Evolutionary conservation across 768 basidiomycete species (phyloP).

Genomic region (Fistulinella prunicolor): DNA sequence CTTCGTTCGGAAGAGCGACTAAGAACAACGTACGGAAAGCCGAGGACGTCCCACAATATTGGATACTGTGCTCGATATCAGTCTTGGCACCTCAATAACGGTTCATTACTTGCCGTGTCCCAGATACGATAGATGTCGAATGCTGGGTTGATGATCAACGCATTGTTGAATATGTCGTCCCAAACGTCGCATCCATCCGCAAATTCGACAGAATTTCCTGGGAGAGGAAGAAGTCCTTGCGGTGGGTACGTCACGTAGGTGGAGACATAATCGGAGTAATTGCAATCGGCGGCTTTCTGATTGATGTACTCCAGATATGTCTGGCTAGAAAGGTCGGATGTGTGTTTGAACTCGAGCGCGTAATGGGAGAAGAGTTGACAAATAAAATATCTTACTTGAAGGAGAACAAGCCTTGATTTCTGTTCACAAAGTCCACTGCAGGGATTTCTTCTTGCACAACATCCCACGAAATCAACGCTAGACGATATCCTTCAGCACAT

Average conservation of each 20-base stretch:
- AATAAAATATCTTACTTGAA: constrained; percentile 52
- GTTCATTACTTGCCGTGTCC: constrained; percentile 47
- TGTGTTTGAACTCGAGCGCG: neutral
- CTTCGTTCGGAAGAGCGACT: neutral
- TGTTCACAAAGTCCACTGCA: constrained; percentile 71
- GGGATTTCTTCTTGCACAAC: constrained; percentile 70
- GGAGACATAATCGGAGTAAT: constrained; percentile 59
- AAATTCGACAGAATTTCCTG: constrained; percentile 48
- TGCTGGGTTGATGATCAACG: constrained; percentile 63
- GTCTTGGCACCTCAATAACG: neutral
- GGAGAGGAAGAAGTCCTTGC: constrained; percentile 61
- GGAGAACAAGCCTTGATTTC: constrained; percentile 65
- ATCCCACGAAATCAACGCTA: constrained; percentile 58
- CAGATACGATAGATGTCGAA: constrained; percentile 79
- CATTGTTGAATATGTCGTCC: constrained; percentile 61
- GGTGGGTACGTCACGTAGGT: constrained; percentile 70
- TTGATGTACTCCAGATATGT: constrained; percentile 62
- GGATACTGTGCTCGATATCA: constrained; percentile 42
- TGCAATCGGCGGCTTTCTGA: constrained; percentile 48
- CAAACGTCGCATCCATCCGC: constrained; percentile 64
- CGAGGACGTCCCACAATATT: constrained; percentile 74
- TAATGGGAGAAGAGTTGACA: neutral
- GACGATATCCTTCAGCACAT: neutral
- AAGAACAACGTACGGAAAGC: constrained; percentile 58
- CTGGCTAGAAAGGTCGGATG: constrained; percentile 42